Base-by-base conservation (phyloP, 495 filamentous ascomycete genomes). In the Eremomyces bilateralis region DNA sequence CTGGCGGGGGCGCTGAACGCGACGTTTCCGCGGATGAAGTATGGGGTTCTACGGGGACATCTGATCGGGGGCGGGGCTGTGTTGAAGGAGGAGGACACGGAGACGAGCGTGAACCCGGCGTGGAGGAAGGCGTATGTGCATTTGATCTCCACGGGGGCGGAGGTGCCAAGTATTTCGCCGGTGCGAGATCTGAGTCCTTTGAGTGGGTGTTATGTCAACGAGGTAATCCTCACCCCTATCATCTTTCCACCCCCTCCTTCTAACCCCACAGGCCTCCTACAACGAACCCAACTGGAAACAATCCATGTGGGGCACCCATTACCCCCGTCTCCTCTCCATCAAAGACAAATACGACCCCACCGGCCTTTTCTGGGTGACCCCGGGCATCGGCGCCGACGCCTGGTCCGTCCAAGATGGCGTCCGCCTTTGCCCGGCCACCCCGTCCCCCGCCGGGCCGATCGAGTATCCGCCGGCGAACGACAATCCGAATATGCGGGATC, bases 301-400 rank as follows among this genome's bases (percentile, higher is more conserved):
- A n/a, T 48, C 50, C 4, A 66, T 67, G 46, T 72, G 55, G 50
- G 68, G 67, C 2, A 29, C 44, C 0, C 62, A 66, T 21, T 71
- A 69, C 42, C 40, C 42, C 2, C 47, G 53, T 10, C 45, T 69
- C 37, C 31, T 47, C 4, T 21, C 25, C 15, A 65, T 69, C 37
- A 70, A 71, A 45, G 46, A 56, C 4, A 4, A 20, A 10, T 10
- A 21, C 12, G 33, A 35, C 16, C 33, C 33, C n/a, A n/a, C n/a
- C n/a, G n/a, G n/a, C n/a, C n/a, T n/a, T n/a, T n/a, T n/a, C n/a
- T n/a, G n/a, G n/a, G n/a, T n/a, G n/a, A n/a, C n/a, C n/a, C n/a
- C n/a, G n/a, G n/a, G n/a, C n/a, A n/a, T n/a, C n/a, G n/a, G n/a
- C n/a, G n/a, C n/a, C n/a, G n/a, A n/a, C n/a, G n/a, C n/a, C n/a